Evolutionary conservation across 139 green algal genomes (phyloP), one percentile per base, ranked within the genome.

Genomic region (Coccomyxa sp.): DNA sequence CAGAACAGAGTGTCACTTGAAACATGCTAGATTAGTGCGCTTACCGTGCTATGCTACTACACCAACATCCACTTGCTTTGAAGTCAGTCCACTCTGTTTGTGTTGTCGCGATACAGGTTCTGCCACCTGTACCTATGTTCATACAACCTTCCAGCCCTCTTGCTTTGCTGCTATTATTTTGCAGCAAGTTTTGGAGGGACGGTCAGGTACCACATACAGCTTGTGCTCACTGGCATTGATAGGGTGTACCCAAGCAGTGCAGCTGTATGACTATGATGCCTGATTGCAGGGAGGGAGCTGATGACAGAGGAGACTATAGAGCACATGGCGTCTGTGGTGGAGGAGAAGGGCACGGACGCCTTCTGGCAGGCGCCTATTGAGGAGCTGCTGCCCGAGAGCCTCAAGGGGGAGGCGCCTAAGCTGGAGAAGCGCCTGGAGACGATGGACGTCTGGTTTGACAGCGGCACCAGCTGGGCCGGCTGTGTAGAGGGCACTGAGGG

Each of bases 381-480:
- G 71, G 90, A 97, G 39, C 91, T 99, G 83, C 92, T 99, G 81
- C 96, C 96, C 0, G 81, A 90, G 35, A 58, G 69, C 9, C 80
- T 93, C 34, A 24, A 29, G 27, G 80, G 85, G 74, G 54, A 91
- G 79, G 94, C 94, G 27, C 41, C 76, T 31, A 39, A 79, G 41
- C 87, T 95, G 36, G 75, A 68, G 29, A 93, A 95, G 81, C 95
- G 95, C 36, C 91, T 94, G 85, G 97, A 99, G 85, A 99, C 97
- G 8, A 99, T 99, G 97, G 97, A 99, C 77, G 96, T 99, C 40
- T 94, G 96, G 96, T 99, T 99, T 86, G 97, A 99, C 86, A 97
- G 89, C 50, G 97, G 97, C 82, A 90, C 78, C 83, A 94, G 86
- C 86, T 99, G 95, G 95, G 93, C 94, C 54, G 95, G 89, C 10